Conservation (phyloP, 2,329 filamentous ascomycete genomes). For the Calonectria leucothoes region DNA sequence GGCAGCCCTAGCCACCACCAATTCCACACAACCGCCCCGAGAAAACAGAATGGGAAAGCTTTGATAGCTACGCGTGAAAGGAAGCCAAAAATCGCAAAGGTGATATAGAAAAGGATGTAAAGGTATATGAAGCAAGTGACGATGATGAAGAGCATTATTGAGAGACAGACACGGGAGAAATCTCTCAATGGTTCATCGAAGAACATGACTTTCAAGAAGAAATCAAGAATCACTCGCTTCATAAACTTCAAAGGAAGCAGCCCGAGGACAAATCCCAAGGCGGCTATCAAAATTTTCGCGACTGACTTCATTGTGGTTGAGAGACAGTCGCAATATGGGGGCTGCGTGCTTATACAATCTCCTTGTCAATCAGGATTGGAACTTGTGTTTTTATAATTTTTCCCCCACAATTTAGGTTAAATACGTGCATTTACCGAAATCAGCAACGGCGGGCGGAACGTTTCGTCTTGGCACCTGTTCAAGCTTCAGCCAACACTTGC, state of each 20-base stretch:
- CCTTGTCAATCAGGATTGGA: neutral
- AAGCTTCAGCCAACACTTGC: neutral
- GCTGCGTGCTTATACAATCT: too few relatives aligned
- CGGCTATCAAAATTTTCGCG: neutral
- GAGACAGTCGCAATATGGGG: too few relatives aligned
- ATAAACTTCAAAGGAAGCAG: neutral
- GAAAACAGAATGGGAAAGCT: neutral
- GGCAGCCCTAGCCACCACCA: neutral
- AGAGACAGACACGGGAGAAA: neutral
- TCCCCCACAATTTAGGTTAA: neutral
- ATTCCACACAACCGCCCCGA: neutral
- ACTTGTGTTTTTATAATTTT: neutral
- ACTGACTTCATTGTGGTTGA: neutral
- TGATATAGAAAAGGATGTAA: neutral
- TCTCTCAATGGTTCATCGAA: neutral
- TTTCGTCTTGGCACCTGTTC: neutral
- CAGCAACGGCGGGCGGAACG: neutral
- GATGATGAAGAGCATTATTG: neutral
- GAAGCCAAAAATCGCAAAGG: neutral
- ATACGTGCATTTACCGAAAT: neutral
- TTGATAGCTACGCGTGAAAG: neutral
- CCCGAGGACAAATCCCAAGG: neutral
- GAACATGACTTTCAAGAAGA: too few relatives aligned
- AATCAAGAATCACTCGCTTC: neutral
- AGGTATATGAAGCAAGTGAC: neutral